A percentile compares a stretch with the other conserved stretches of the same genome.
phyloP scores from a whole-genome alignment of 139 green algal species.

The Pseudopediastrum boryanum region DNA sequence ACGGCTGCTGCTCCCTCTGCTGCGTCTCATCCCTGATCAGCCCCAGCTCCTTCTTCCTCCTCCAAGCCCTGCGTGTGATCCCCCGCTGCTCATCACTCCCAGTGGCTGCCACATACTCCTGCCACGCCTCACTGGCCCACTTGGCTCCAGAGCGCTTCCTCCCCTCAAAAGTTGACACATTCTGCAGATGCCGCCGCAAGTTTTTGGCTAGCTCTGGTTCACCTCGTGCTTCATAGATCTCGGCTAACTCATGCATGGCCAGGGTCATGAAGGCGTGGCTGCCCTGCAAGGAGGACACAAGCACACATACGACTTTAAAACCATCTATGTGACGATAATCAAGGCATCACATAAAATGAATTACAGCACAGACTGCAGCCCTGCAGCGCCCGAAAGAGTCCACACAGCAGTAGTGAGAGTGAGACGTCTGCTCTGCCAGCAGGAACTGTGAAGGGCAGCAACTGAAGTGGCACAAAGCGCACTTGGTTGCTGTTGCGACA shows the following conservation, averaged over 20 bases:
- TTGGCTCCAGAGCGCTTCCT: background rate
- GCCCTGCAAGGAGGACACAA: background rate
- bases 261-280: background rate
- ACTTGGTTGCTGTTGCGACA: too few species aligned
- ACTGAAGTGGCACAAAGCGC: too few species aligned
- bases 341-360: too few species aligned
- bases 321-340: background rate
- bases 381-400: too few species aligned
- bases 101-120: background rate
- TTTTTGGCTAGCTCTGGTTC: conserved; percentile 1
- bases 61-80: background rate
- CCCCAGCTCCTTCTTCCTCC: conserved; percentile 1
- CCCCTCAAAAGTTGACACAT: background rate
- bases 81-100: background rate
- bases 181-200: conserved; percentile 20
- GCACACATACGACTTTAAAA: background rate
- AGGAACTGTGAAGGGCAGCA: too few species aligned
- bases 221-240: conserved; percentile 12
- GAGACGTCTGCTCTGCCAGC: too few species aligned
- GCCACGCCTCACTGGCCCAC: conserved; percentile 11
- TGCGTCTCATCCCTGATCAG: background rate
- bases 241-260: conserved; percentile 17
- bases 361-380: background rate
- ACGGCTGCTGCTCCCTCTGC: background rate
- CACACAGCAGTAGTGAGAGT: too few species aligned